Evolutionary conservation across 2,329 filamentous ascomycete species (phyloP).

Genomic region (Aspergillus candidus): DNA sequence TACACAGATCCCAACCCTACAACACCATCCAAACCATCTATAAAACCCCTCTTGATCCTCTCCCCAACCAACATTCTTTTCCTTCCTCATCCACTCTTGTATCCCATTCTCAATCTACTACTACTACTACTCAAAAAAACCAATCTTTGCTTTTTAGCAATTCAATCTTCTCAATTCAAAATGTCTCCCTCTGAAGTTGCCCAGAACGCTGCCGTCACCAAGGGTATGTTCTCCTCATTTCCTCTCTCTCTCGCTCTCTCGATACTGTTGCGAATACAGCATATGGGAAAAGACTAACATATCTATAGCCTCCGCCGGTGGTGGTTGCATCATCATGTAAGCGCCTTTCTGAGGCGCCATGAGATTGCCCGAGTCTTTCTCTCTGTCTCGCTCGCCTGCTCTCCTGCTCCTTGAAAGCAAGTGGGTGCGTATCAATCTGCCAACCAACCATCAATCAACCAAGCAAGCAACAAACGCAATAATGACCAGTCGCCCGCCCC

Average conservation of each 20-base stretch:
- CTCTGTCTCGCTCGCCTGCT: too few relatives aligned
- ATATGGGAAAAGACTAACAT: conserved; percentile 3
- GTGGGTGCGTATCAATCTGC: too few relatives aligned
- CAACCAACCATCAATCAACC: too few relatives aligned
- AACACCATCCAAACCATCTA: too few relatives aligned
- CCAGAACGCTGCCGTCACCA: conserved; percentile 17
- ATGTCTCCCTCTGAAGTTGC: conserved; percentile 22
- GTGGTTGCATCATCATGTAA: conserved; percentile 29
- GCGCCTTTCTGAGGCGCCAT: background rate
- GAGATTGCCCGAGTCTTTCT: too few relatives aligned
- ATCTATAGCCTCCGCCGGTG: conserved; percentile 19
- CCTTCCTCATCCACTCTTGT: conserved; percentile 5
- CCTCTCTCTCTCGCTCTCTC: background rate
- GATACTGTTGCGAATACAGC: background rate
- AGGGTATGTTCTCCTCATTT: conserved; percentile 15
- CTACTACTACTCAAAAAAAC: conserved; percentile 7
- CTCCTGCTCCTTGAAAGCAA: too few relatives aligned
- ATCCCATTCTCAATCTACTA: conserved; percentile 4
- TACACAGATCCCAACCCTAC: too few relatives aligned
- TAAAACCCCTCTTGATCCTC: too few relatives aligned
- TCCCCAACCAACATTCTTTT: background rate
- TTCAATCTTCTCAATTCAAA: conserved; percentile 12
- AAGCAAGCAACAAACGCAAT: too few relatives aligned
- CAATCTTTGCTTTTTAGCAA: conserved; percentile 13
- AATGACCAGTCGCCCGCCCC: too few relatives aligned